phyloP scores from a whole-genome alignment of 208 protist species.

The Leishmania major region DNA sequence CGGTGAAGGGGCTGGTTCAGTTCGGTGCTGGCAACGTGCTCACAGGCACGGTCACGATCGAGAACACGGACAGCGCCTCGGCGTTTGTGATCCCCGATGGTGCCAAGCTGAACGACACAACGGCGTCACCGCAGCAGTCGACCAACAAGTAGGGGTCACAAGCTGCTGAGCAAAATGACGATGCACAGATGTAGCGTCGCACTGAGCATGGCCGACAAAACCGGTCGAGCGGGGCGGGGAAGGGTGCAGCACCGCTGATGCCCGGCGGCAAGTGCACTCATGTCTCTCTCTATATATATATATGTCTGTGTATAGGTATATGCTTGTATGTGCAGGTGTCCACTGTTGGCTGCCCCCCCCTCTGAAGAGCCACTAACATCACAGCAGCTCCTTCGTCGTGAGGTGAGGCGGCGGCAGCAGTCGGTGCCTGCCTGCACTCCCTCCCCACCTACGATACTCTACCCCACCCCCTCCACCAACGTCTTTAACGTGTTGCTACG shows the following conservation, averaged over 20 bases:
- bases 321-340: neutral
- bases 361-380: neutral
- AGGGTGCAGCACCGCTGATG: neutral
- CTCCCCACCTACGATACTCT: neutral
- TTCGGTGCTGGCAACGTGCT: conserved; percentile 62
- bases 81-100: conserved; percentile 46
- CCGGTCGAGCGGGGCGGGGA: neutral
- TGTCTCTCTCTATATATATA: no score
- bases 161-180: neutral
- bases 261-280: neutral
- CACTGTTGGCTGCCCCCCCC: neutral
- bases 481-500: neutral
- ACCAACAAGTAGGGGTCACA: neutral
- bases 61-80: conserved; percentile 40
- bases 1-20: conserved; percentile 58
- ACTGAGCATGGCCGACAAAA: neutral
- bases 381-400: neutral
- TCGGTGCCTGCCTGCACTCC: neutral
- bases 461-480: neutral
- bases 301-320: neutral
- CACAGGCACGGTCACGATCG: conserved; percentile 70
- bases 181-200: conserved; percentile 2
- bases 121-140: conserved; percentile 14
- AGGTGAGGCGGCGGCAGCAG: neutral
- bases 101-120: conserved; percentile 54